Conservation (phyloP, 495 filamentous ascomycete genomes). For the Amphirosellinia nigrospora region DNA sequence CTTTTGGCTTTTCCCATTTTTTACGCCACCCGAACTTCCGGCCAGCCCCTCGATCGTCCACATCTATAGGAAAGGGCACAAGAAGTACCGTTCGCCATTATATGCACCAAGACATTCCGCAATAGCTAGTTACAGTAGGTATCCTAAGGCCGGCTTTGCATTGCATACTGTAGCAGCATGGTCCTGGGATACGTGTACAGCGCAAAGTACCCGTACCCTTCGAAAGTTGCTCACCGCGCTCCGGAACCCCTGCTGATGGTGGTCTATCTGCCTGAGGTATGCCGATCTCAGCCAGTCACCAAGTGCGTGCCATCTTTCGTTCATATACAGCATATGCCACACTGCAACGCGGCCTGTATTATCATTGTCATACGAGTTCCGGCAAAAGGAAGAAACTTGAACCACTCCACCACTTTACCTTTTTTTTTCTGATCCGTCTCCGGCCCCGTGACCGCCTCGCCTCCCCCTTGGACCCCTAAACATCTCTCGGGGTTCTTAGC, state of each 20-base stretch:
- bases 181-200: constrained; percentile 24
- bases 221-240: constrained; percentile 18
- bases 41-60: neutral
- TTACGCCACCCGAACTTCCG: neutral
- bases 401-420: constrained; percentile 14
- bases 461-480: constrained; percentile 11
- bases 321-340: constrained; percentile 1
- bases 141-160: constrained; percentile 16
- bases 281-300: neutral
- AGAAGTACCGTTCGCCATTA: neutral
- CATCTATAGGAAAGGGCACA: constrained; percentile 1
- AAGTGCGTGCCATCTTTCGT: neutral
- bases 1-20: constrained; percentile 3
- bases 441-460: constrained; percentile 24
- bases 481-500: constrained; percentile 5
- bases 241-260: constrained; percentile 18
- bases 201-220: constrained; percentile 21
- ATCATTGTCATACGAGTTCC: constrained; percentile 13
- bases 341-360: neutral
- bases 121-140: neutral
- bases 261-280: constrained; percentile 3
- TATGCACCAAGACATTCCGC: constrained; percentile 14
- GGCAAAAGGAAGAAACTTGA: constrained; percentile 11
- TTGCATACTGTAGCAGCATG: constrained; percentile 18
- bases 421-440: constrained; percentile 15